These are phyloP conservation scores for Huntiella decipiens DNA, from an alignment of 2,329 filamentous ascomycete species.

Conservation along the genomic window DNA sequence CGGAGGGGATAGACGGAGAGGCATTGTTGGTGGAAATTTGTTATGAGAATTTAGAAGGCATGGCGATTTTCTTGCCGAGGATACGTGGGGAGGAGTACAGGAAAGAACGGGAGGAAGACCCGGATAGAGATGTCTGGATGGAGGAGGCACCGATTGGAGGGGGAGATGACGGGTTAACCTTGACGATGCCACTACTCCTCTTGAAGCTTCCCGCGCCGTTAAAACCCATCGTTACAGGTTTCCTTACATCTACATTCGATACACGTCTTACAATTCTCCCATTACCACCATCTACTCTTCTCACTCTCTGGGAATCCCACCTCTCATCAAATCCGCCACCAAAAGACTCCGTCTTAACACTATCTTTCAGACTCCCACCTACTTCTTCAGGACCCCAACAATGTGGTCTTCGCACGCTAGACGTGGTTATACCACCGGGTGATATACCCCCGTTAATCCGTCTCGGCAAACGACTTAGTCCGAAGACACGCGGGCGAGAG, in stretches of 20 bases:
- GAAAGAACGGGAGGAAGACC: not conserved
- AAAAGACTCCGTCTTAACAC: slow-evolving; percentile 30
- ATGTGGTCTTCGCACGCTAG: slow-evolving; percentile 24
- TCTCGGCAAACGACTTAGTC: slow-evolving; percentile 18
- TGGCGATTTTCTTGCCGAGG: slow-evolving; percentile 29
- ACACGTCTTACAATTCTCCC: slow-evolving; percentile 32
- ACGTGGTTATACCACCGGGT: slow-evolving; percentile 29
- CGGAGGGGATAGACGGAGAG: not conserved
- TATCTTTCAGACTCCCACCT: slow-evolving; percentile 29
- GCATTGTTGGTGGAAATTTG: slow-evolving; percentile 27
- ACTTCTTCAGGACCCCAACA: slow-evolving; percentile 19
- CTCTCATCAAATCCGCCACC: slow-evolving; percentile 18
- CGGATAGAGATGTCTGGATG: not conserved
- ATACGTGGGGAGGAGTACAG: not conserved
- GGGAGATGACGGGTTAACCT: slow-evolving; percentile 8
- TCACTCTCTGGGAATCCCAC: slow-evolving; percentile 33
- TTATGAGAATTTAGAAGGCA: slow-evolving; percentile 34
- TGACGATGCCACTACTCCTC: slow-evolving; percentile 32
- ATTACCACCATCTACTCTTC: slow-evolving; percentile 31
- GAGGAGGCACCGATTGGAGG: slow-evolving; percentile 1
- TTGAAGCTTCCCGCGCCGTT: slow-evolving; percentile 36
- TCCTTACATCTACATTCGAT: slow-evolving; percentile 35
- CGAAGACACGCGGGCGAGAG: no score
- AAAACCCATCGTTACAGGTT: slow-evolving; percentile 29
- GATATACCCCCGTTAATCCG: slow-evolving; percentile 29